Conservation (phyloP, 148 eudicot species). For the Salicornia ramosissima region DNA sequence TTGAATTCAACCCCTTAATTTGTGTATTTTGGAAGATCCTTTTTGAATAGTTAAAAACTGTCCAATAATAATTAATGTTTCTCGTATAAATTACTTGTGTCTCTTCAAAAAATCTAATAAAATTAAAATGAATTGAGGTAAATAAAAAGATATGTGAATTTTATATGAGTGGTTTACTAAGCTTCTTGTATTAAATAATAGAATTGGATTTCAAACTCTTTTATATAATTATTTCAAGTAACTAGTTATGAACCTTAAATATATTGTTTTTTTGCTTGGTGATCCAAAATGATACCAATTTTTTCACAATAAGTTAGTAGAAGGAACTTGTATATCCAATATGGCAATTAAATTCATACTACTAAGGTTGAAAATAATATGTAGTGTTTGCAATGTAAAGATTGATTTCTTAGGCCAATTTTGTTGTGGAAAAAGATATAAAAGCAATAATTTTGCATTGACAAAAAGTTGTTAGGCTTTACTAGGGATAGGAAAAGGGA, state of each 20-base stretch:
- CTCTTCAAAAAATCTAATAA: not conserved
- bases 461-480: constrained; percentile 8
- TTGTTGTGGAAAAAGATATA: not conserved
- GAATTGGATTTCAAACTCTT: not conserved
- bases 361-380: too few species aligned
- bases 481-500: not conserved
- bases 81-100: not conserved
- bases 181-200: not conserved
- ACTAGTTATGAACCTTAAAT: too few species aligned
- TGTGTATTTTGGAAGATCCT: too few species aligned
- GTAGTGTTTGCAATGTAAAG: too few species aligned
- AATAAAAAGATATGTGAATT: not conserved
- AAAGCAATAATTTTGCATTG: not conserved
- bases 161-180: not conserved
- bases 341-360: too few species aligned
- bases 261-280: not conserved
- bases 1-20: too few species aligned
- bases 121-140: not conserved
- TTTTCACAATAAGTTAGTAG: too few species aligned
- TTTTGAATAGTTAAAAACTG: too few species aligned
- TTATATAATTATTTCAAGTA: not conserved
- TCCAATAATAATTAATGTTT: not conserved
- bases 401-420: not conserved
- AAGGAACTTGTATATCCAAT: too few species aligned
- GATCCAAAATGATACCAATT: not conserved